Evolutionary conservation across 139 green algal species (phyloP).

Genomic region (Prasinococcaceae sp.): DNA sequence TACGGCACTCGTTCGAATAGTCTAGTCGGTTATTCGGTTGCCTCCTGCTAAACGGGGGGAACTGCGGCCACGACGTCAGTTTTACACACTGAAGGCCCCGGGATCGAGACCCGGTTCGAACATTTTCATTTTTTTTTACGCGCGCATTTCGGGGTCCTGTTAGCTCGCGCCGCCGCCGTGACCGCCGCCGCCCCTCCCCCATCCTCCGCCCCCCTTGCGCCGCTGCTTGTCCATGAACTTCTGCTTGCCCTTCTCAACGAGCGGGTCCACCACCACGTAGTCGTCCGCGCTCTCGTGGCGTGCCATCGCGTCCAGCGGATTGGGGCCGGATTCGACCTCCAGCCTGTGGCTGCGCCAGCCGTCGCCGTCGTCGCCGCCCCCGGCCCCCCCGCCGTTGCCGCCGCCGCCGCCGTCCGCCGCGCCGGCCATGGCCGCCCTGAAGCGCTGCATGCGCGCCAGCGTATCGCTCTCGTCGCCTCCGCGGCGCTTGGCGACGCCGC

Average conservation of each 20-base stretch:
- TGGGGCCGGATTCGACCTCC: conserved; percentile 25
- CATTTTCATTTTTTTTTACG: too few relatives aligned
- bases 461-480: background rate
- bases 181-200: too few relatives aligned
- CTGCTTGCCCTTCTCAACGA: conserved; percentile 51
- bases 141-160: too few relatives aligned
- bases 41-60: too few relatives aligned
- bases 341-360: conserved; percentile 28
- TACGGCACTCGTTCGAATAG: too few relatives aligned
- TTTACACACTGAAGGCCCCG: too few relatives aligned
- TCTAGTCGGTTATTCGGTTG: too few relatives aligned
- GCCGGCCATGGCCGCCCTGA: conserved; percentile 3
- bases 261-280: conserved; percentile 62
- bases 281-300: conserved; percentile 52
- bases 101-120: too few relatives aligned
- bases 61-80: too few relatives aligned
- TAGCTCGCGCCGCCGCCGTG: too few relatives aligned
- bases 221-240: conserved; percentile 56
- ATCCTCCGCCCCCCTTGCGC: too few relatives aligned
- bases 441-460: conserved; percentile 1
- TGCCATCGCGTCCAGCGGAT: conserved; percentile 34
- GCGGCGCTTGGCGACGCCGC: background rate
- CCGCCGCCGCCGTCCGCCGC: background rate
- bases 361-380: conserved; percentile 17
- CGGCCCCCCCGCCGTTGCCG: conserved; percentile 14